Base-by-base conservation (phyloP, 345 rosid genomes). In the Citrus hindsii region DNA sequence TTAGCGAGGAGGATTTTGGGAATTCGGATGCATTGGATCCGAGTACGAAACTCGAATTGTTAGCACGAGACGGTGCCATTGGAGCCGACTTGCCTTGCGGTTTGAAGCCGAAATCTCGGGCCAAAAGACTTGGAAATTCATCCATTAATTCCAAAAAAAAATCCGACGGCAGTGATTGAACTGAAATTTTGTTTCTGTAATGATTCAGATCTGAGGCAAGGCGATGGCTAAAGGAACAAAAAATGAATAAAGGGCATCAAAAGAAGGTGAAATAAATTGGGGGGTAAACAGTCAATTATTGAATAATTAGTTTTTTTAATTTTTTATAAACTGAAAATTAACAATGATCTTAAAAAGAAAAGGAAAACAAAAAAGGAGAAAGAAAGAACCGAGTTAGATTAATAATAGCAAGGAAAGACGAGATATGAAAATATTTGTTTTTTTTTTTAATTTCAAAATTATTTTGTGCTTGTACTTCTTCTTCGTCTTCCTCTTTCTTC, bases 11-110 rank as follows among this genome's bases (percentile, higher is more conserved):
- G 19, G 87, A 77, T 56, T 75, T 61, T 25, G 74, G 42, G 71
- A 67, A 78, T 74, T 74, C 85, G 82, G 90, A 28, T 7, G 60
- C 59, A 48, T 48, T 48, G 28, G 73, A 85, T 61, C 85, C 85
- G 69, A 79, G 59, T 7, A 88, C 87, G 40, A 77, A 84, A 79
- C 37, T 78, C 0, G 86, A 35, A 24, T 82, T 69, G 70, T 32
- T 79, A 27, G 42, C 13, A 27, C 92, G 82, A 38, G 90, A 84
- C 53, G 93, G 81, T 0, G 92, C 90, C 97, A 92, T 92, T 48
- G 94, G 94, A 24, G 92, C 93, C 22, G 93, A 84, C 78, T 90
- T 92, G 13, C 94, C 97, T 32, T 90, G 97, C 53, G 93, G 97
- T 59, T 88, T 90, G 83, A 83, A 83, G 59, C 93, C 93, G 72